These are phyloP conservation scores for Closterium sp. DNA, from an alignment of 139 green algal species.

Conservation along the genomic window DNA sequence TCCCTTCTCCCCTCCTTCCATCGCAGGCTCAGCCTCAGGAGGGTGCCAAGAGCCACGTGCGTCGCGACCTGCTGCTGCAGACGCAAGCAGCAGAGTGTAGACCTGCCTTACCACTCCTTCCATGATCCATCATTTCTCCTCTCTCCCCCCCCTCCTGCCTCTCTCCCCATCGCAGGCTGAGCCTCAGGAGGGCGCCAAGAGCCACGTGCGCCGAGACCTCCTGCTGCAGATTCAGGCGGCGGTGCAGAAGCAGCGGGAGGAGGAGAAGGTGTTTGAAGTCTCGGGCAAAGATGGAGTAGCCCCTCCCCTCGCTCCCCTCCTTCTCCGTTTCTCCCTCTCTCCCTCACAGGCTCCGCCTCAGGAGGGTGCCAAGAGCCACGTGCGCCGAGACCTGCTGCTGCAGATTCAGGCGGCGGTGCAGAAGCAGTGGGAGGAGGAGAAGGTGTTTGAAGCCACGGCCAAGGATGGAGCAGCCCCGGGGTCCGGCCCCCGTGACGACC, in stretches of 20 bases:
- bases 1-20: not conserved
- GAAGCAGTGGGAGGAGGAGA: constrained; percentile 74
- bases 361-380: constrained; percentile 16
- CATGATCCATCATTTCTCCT: too few species aligned
- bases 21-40: too few species aligned
- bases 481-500: constrained; percentile 52
- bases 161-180: not conserved
- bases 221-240: constrained; percentile 77
- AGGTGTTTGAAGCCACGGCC: constrained; percentile 83
- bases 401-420: constrained; percentile 74
- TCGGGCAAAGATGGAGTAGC: constrained; percentile 66
- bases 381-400: constrained; percentile 79
- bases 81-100: too few species aligned
- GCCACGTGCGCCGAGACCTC: constrained; percentile 66
- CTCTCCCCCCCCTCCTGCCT: not conserved
- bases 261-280: constrained; percentile 79
- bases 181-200: constrained; percentile 9
- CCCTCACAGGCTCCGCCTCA: not conserved
- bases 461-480: constrained; percentile 47
- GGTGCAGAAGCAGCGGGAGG: constrained; percentile 78
- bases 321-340: too few species aligned
- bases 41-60: too few species aligned
- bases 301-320: too few species aligned
- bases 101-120: too few species aligned
- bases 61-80: too few species aligned